Conservation (phyloP, 192 early-diverging fungal species). For the Coemansia sp. region DNA sequence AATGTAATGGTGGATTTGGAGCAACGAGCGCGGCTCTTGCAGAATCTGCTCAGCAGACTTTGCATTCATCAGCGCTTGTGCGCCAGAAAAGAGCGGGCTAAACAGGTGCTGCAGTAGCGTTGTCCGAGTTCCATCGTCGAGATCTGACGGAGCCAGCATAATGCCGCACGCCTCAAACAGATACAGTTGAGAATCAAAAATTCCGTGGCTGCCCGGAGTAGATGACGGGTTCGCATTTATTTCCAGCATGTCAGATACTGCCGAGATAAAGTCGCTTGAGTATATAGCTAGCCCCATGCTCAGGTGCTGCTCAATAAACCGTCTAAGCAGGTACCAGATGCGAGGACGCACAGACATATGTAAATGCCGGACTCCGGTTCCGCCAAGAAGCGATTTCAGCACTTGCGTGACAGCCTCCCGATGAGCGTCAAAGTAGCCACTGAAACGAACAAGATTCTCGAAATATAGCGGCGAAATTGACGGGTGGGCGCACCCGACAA, state of each 20-base stretch:
- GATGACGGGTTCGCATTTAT: slow-evolving; percentile 61
- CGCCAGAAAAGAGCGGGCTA: slow-evolving; percentile 73
- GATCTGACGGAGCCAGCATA: slow-evolving; percentile 77
- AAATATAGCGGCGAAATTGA: slow-evolving; percentile 43
- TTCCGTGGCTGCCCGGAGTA: slow-evolving; percentile 36
- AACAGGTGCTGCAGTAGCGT: slow-evolving; percentile 69
- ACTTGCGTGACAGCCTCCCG: slow-evolving; percentile 38
- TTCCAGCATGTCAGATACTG: slow-evolving; percentile 66
- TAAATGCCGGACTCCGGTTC: slow-evolving; percentile 72
- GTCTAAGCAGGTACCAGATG: slow-evolving; percentile 85
- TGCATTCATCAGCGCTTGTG: slow-evolving; percentile 70
- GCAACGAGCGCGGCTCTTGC: slow-evolving; percentile 68
- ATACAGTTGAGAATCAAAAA: slow-evolving; percentile 82
- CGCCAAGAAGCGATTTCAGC: slow-evolving; percentile 44
- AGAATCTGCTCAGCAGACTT: slow-evolving; percentile 54
- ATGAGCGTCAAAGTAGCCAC: slow-evolving; percentile 47
- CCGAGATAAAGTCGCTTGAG: slow-evolving; percentile 53
- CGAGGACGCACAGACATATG: slow-evolving; percentile 69
- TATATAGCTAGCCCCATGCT: slow-evolving; percentile 29
- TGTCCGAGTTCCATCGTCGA: slow-evolving; percentile 70
- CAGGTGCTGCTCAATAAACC: slow-evolving; percentile 75
- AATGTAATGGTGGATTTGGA: slow-evolving; percentile 81
- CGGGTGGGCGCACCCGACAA: slow-evolving; percentile 33
- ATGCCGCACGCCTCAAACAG: slow-evolving; percentile 92
- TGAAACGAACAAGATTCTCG: slow-evolving; percentile 52